These are phyloP conservation scores for Kregervanrija fluxuum DNA, from an alignment of 805 yeast species.

Conservation along the genomic window DNA sequence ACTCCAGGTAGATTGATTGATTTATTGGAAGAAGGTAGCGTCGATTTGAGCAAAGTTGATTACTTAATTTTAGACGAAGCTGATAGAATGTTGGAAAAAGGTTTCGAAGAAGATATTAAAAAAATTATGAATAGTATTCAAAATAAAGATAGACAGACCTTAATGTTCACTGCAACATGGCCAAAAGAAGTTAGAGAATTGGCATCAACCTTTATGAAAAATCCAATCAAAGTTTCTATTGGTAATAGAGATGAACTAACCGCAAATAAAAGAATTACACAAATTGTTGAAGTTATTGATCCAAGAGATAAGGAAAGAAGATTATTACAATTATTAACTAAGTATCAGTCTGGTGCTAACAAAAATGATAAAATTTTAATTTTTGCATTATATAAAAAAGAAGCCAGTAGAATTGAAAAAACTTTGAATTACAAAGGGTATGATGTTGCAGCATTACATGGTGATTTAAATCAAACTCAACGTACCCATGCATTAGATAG, in stretches of 20 bases:
- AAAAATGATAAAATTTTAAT: constrained; percentile 77
- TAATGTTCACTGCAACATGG: constrained; percentile 99
- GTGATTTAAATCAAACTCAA: constrained; percentile 88
- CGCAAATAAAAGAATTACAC: constrained; percentile 92
- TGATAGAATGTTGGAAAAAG: constrained; percentile 97
- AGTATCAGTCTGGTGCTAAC: constrained; percentile 61
- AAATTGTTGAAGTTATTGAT: constrained; percentile 88
- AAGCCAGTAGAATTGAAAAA: constrained; percentile 86
- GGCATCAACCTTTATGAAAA: constrained; percentile 75
- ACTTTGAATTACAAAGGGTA: constrained; percentile 66
- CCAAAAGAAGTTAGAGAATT: constrained; percentile 96
- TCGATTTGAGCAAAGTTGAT: constrained; percentile 56
- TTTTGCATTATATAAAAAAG: constrained; percentile 94
- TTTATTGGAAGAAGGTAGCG: constrained; percentile 80
- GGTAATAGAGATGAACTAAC: constrained; percentile 92
- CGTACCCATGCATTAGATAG: constrained; percentile 80
- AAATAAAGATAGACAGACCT: constrained; percentile 64
- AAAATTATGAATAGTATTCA: constrained; percentile 58
- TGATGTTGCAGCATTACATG: constrained; percentile 89
- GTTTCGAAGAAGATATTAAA: constrained; percentile 95
- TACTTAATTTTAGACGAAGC: constrained; percentile 95
- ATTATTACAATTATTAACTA: constrained; percentile 60
- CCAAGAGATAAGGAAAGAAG: constrained; percentile 73
- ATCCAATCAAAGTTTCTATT: constrained; percentile 84
- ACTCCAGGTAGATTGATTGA: constrained; percentile 98